Conservation (phyloP, 2,329 filamentous ascomycete species). For the Colletotrichum australisinense region DNA sequence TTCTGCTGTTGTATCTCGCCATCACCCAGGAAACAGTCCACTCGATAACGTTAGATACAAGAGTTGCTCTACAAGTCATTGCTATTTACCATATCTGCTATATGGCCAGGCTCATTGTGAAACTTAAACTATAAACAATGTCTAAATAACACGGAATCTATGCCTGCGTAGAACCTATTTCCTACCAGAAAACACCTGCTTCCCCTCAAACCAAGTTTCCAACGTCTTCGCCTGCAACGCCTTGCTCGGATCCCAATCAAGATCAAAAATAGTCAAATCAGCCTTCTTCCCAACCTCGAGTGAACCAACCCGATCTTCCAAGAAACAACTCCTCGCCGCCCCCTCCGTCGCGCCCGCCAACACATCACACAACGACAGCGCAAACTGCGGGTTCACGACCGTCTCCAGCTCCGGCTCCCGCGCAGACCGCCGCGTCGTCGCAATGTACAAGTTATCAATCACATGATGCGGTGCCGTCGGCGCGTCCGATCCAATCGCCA, state of each 20-base stretch:
- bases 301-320: constrained; percentile 64
- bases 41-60: no score
- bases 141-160: not conserved
- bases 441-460: constrained; percentile 68
- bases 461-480: constrained; percentile 68
- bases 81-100: no score
- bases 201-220: constrained; percentile 67
- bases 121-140: not conserved
- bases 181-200: constrained; percentile 47
- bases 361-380: constrained; percentile 63
- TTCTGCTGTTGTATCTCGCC: no score
- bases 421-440: constrained; percentile 64
- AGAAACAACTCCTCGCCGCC: constrained; percentile 67
- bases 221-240: constrained; percentile 58
- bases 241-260: constrained; percentile 59
- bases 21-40: no score
- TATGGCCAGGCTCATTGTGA: no score
- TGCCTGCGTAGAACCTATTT: not conserved
- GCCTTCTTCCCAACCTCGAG: constrained; percentile 65
- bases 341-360: constrained; percentile 65
- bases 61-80: no score
- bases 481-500: constrained; percentile 70
- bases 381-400: constrained; percentile 65
- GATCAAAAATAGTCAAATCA: constrained; percentile 65
- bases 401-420: constrained; percentile 52